These are phyloP conservation scores for Penicillium egyptiacum DNA, from an alignment of 495 filamentous ascomycete genomes.

Conservation along the genomic window DNA sequence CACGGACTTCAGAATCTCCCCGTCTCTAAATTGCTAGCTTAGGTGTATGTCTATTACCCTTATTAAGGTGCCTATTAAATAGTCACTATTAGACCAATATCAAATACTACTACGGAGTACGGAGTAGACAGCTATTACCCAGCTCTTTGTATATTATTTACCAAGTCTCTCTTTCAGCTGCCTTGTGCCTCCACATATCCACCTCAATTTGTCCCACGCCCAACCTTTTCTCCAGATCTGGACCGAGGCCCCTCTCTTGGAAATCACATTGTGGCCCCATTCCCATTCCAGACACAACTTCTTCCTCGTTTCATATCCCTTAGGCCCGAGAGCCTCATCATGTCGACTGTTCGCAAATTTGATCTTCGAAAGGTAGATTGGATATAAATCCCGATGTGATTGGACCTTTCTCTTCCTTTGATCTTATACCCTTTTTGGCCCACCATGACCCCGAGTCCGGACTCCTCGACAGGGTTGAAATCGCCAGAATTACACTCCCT, in stretches of 20 bases:
- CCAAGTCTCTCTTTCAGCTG: no score
- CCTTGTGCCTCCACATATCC: no score
- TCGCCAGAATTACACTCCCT: constrained; percentile 27
- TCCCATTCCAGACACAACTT: background rate
- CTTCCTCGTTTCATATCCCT: background rate
- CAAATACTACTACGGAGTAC: no score
- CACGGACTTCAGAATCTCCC: background rate
- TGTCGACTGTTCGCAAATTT: constrained; percentile 23
- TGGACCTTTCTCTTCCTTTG: constrained; percentile 7
- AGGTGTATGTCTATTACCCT: background rate
- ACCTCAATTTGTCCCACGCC: background rate
- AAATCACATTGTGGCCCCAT: constrained; percentile 7
- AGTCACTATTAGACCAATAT: background rate
- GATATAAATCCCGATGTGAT: constrained; percentile 24
- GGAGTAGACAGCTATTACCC: no score
- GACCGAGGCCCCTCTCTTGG: constrained; percentile 23
- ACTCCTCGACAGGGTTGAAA: constrained; percentile 18
- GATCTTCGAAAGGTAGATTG: constrained; percentile 11
- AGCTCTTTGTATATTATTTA: no score
- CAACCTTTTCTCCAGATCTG: constrained; percentile 23
- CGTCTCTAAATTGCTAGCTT: background rate
- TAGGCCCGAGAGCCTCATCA: constrained; percentile 13
- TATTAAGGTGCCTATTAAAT: background rate
- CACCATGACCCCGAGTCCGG: constrained; percentile 25
- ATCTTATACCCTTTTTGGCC: background rate